Evolutionary conservation across 192 early-diverging fungal species (phyloP), one percentile per base, ranked within the genome.

Genomic region (Podila epigama): DNA sequence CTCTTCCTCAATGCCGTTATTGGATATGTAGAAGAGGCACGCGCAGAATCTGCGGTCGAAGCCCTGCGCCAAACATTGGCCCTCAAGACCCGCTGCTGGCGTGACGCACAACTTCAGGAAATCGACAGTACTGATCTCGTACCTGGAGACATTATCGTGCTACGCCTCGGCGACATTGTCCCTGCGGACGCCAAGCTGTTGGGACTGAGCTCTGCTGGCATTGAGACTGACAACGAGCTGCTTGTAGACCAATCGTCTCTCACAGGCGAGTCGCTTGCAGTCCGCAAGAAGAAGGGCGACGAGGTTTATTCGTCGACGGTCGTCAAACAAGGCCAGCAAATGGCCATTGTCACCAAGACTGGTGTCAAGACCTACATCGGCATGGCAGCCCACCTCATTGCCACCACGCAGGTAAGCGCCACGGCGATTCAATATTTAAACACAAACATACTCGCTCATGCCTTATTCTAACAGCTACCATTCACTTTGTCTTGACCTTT

Each of bases 121-220:
- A 65, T 89, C 39, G 77, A 86, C 35, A 81, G 84, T 3, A 62
- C 65, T 7, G 72, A 75, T 22, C 63, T 93, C 31, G 91, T 92
- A 3, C 87, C 91, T 53, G 92, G 92, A n/a, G 92, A 93, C 58
- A 65, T 93, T 31, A 87, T 93, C 62, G 84, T 87, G 13, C 59
- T 93, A 20, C 86, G 91, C 51, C 68, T 92, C 31, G 92, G 92
- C 33, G 92, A 93, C 82, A 92, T 93, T 75, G 80, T 93, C 32
- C 92, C 92, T 40, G 92, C 92, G 12, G 92, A 93, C 65, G 84
- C 73, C 33, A 80, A 84, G 2, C 51, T 90, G 29, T 68, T 89
- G 50, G 87, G 85, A 0, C 77, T 88, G 48, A 77, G 71, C 25
- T 71, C 82, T 6, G 81, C 81, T 10, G 84, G 84, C 31, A 90